These are phyloP conservation scores for Monosporozyma siamensis DNA, from an alignment of 805 yeast genomes.

Conservation along the genomic window DNA sequence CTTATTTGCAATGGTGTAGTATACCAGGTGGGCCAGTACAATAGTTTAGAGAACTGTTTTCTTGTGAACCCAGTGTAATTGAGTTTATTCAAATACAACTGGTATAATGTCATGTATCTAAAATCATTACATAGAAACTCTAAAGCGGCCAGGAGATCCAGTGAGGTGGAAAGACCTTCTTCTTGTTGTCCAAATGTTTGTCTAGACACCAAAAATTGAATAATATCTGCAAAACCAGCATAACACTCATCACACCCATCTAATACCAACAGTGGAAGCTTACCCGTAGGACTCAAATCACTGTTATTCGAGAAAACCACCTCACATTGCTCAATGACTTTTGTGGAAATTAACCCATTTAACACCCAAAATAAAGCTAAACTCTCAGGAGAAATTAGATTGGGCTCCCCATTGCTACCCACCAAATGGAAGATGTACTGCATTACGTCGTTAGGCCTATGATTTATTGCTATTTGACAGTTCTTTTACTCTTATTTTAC, in stretches of 20 bases:
- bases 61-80: slow-evolving; percentile 58
- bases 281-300: slow-evolving; percentile 43
- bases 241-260: too few species aligned
- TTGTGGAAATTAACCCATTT: background rate
- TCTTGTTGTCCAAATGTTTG: too few species aligned
- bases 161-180: background rate
- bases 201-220: slow-evolving; percentile 25
- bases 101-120: slow-evolving; percentile 44
- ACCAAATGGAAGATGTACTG: slow-evolving; percentile 17
- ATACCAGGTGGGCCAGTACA: slow-evolving; percentile 71
- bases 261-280: too few species aligned
- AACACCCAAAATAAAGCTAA: slow-evolving; percentile 22
- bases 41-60: slow-evolving; percentile 39
- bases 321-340: slow-evolving; percentile 12
- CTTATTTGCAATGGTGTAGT: slow-evolving; percentile 40
- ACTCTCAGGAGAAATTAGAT: slow-evolving; percentile 23
- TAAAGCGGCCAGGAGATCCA: background rate
- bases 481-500: too few species aligned
- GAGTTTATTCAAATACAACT: slow-evolving; percentile 42
- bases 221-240: slow-evolving; percentile 36
- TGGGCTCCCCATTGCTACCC: slow-evolving; percentile 23
- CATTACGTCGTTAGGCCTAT: too few species aligned
- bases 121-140: slow-evolving; percentile 35
- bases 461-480: too few species aligned
- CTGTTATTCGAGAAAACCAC: slow-evolving; percentile 52